Percentiles rank a stretch among this genome's conserved stretches.
phyloP scores from a whole-genome alignment of 208 protist species.

The Endotrypanum monterogeii region DNA sequence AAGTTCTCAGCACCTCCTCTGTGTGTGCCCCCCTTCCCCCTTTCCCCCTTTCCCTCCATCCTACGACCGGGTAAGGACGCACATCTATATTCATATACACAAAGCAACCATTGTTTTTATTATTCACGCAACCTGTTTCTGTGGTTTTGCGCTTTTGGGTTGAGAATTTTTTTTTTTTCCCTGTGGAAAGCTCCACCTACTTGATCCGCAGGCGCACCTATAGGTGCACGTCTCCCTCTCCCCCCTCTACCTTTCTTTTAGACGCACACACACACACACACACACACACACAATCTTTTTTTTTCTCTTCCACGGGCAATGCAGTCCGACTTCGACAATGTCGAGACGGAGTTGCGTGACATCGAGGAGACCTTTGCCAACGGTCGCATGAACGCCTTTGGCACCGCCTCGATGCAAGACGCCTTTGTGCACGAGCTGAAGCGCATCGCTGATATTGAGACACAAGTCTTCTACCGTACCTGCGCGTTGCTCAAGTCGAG shows the following conservation, averaged over 20 bases:
- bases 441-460: conserved; percentile 83
- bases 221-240: neutral
- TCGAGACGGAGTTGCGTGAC: conserved; percentile 81
- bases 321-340: conserved; percentile 67
- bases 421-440: conserved; percentile 74
- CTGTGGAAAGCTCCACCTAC: too few species aligned
- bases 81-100: too few species aligned
- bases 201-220: too few species aligned
- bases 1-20: neutral
- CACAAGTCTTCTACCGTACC: conserved; percentile 84
- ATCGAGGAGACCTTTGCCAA: conserved; percentile 84
- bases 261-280: neutral
- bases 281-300: neutral
- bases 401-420: conserved; percentile 61
- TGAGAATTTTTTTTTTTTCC: too few species aligned
- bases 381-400: conserved; percentile 88
- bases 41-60: too few species aligned
- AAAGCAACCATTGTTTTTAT: too few species aligned
- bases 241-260: neutral
- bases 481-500: conserved; percentile 75
- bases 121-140: too few species aligned
- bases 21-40: neutral
- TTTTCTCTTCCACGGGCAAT: conserved; percentile 28
- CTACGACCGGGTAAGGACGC: too few species aligned
- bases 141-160: too few species aligned